phyloP scores from a whole-genome alignment of 2,329 filamentous ascomycete species.

The Penicillium sclerotiorum region DNA sequence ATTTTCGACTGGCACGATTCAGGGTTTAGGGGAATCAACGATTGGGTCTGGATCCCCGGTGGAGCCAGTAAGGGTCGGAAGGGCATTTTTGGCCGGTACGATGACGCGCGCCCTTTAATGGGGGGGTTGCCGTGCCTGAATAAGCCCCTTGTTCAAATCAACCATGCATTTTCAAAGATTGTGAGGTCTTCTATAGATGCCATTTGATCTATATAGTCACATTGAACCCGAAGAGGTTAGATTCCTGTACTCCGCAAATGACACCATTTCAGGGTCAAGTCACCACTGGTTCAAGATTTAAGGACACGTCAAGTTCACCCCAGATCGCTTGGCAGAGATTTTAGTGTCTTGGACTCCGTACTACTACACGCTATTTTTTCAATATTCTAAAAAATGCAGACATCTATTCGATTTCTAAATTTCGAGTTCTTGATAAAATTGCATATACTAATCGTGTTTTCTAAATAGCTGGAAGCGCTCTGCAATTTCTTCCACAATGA shows the following conservation, averaged over 20 bases:
- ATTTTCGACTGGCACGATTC: background rate
- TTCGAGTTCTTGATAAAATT: no score
- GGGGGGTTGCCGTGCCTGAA: background rate
- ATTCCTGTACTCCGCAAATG: slow-evolving; percentile 1
- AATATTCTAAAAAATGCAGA: background rate
- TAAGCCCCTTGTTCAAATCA: background rate
- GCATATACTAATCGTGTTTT: no score
- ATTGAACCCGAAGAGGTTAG: no score
- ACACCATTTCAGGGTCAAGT: slow-evolving; percentile 1
- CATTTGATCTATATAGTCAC: background rate
- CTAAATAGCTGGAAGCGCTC: no score
- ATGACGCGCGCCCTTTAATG: slow-evolving; percentile 1
- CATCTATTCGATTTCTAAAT: background rate
- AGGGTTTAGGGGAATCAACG: background rate
- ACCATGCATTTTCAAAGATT: no score
- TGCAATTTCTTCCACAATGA: no score
- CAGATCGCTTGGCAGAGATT: background rate
- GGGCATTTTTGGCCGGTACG: background rate
- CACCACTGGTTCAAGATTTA: background rate
- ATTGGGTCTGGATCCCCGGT: background rate
- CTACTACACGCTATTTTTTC: background rate
- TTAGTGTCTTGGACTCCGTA: background rate
- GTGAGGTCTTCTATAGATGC: no score
- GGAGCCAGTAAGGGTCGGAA: slow-evolving; percentile 1
- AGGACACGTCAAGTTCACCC: background rate